These are phyloP conservation scores for Plantago ovata DNA, from an alignment of 257 asterid genomes.

Conservation along the genomic window DNA sequence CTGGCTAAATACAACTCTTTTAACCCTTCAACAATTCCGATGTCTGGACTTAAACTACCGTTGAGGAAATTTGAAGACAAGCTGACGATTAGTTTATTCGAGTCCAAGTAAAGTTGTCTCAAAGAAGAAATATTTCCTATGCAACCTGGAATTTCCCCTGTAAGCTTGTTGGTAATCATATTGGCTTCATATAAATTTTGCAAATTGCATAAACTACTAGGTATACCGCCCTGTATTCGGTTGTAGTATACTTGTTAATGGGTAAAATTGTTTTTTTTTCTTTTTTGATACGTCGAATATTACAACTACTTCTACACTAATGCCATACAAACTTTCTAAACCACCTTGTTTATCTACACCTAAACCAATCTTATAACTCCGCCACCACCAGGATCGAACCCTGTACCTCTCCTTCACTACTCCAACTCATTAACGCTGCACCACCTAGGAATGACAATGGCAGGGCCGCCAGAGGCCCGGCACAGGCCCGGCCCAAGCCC, in stretches of 20 bases:
- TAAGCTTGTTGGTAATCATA: conserved; percentile 1
- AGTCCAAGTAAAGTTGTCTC: conserved; percentile 6
- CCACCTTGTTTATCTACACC: no score
- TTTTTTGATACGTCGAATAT: no score
- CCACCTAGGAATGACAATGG: no score
- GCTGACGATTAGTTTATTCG: conserved; percentile 13
- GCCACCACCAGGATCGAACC: no score
- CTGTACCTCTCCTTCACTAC: no score
- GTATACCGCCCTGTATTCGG: conserved; percentile 8
- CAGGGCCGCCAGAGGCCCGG: no score
- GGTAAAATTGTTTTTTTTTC: no score
- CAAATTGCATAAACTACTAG: conserved; percentile 12
- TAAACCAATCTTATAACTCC: no score
- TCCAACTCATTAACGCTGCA: no score
- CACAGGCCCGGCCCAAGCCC: no score
- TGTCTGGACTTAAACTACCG: conserved; percentile 17
- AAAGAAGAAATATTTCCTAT: conserved; percentile 14
- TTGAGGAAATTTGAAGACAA: conserved; percentile 17
- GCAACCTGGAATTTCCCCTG: conserved; percentile 17
- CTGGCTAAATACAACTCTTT: conserved; percentile 1
- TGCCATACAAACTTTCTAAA: no score
- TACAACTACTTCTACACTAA: no score
- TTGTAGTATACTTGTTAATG: neutral
- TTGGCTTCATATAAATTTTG: neutral
- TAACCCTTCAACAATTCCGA: conserved; percentile 6